A percentile compares a stretch with the other conserved stretches of the same genome.
Evolutionary conservation across 1,139 yeast species (phyloP).

Genomic region (Pichia sp.): DNA sequence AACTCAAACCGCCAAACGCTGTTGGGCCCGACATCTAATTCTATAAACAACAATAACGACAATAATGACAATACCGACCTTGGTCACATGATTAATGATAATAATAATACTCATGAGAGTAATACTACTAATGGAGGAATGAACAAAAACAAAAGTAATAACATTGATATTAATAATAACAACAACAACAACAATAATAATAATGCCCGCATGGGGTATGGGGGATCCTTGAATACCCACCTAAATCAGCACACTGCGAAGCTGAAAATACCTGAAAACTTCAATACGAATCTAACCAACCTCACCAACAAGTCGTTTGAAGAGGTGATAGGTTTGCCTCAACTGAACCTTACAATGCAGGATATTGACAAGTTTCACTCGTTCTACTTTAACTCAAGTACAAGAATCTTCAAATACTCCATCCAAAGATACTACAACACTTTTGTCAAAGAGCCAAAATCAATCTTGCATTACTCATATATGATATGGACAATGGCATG

Average conservation of each 20-base stretch:
- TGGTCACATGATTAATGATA: background rate
- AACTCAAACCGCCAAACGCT: background rate
- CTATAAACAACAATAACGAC: background rate
- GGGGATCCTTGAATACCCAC: background rate
- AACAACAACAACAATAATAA: background rate
- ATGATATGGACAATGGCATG: constrained; percentile 25
- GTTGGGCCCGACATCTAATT: background rate
- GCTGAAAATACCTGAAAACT: background rate
- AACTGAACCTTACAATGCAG: constrained; percentile 21
- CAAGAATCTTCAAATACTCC: constrained; percentile 21
- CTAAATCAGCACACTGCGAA: background rate
- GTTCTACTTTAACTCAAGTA: constrained; percentile 15
- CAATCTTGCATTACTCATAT: constrained; percentile 22
- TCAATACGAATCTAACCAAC: constrained; percentile 5
- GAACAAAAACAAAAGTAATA: background rate
- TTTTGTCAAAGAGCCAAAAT: constrained; percentile 20
- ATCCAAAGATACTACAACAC: constrained; percentile 20
- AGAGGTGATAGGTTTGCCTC: constrained; percentile 17
- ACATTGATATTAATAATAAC: background rate
- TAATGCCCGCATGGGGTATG: background rate
- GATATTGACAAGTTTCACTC: constrained; percentile 24
- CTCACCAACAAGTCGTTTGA: constrained; percentile 13
- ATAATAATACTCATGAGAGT: background rate
- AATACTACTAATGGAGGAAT: too few species aligned
- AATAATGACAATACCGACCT: background rate